Percentiles rank a stretch among this genome's conserved stretches.
Evolutionary conservation across 2,329 filamentous ascomycete species (phyloP).

Genomic region (Samsoniella hepiali): DNA sequence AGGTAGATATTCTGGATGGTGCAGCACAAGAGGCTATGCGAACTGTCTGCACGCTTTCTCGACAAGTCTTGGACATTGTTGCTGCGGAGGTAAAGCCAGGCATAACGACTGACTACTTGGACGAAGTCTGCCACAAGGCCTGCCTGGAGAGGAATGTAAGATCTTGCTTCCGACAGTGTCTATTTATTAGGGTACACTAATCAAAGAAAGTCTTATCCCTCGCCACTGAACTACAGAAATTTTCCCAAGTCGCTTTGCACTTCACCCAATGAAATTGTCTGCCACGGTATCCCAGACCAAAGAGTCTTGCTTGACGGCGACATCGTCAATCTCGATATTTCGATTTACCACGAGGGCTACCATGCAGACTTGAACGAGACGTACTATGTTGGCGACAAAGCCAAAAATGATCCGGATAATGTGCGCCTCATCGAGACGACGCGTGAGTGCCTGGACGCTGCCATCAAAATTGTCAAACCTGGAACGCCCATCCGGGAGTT

Average conservation of each 20-base stretch:
- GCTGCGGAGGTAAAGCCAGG: conserved; percentile 82
- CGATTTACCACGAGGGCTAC: conserved; percentile 89
- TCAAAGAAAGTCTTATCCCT: conserved; percentile 74
- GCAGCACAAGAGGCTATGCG: conserved; percentile 85
- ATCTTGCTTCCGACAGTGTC: conserved; percentile 19
- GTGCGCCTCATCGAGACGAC: conserved; percentile 89
- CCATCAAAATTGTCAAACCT: conserved; percentile 89
- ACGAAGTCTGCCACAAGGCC: conserved; percentile 91
- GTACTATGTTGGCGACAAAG: conserved; percentile 92
- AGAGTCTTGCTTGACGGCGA: conserved; percentile 84
- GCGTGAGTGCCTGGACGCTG: conserved; percentile 80
- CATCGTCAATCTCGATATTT: conserved; percentile 95
- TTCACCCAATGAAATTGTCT: conserved; percentile 94
- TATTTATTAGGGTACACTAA: background rate
- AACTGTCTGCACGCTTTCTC: conserved; percentile 82
- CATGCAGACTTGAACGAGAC: conserved; percentile 98
- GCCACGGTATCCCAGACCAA: conserved; percentile 95
- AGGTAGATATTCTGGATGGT: conserved; percentile 76
- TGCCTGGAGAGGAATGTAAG: conserved; percentile 88
- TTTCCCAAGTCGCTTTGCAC: conserved; percentile 99
- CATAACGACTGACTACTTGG: conserved; percentile 91
- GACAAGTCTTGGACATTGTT: conserved; percentile 90
- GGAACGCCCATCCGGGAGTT: conserved; percentile 90
- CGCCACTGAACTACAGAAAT: conserved; percentile 88
- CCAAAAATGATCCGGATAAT: conserved; percentile 76